Conservation (phyloP, 495 filamentous ascomycete species). For the Durotheca rogersii region DNA sequence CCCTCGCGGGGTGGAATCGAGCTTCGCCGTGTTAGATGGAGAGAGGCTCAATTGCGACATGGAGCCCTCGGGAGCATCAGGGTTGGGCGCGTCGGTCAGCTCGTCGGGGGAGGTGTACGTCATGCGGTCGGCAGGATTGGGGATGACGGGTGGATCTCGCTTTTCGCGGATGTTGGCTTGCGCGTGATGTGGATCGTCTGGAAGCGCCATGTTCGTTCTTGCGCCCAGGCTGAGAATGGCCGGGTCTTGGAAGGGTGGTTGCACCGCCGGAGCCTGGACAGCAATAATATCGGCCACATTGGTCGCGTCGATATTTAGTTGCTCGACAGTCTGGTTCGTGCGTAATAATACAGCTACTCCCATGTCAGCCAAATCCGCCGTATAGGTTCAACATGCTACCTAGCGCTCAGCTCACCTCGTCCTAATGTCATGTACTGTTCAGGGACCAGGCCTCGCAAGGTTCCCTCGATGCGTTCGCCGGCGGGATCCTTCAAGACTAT, state of each 20-base stretch:
- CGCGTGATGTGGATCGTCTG: slow-evolving; percentile 19
- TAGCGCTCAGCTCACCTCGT: slow-evolving; percentile 61
- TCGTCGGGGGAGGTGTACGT: slow-evolving; percentile 32
- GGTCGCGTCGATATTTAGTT: slow-evolving; percentile 26
- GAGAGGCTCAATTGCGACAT: slow-evolving; percentile 18
- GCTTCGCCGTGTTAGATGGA: background rate
- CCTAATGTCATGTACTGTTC: slow-evolving; percentile 72
- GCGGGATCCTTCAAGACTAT: slow-evolving; percentile 52
- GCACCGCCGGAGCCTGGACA: slow-evolving; percentile 38
- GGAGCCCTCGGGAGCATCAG: slow-evolving; percentile 5
- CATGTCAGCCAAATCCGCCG: slow-evolving; percentile 16
- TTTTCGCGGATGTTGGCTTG: slow-evolving; percentile 42
- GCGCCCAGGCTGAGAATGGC: slow-evolving; percentile 54
- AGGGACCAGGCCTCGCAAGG: slow-evolving; percentile 67
- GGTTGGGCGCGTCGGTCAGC: slow-evolving; percentile 16
- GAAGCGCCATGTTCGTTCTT: slow-evolving; percentile 15
- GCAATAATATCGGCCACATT: slow-evolving; percentile 43
- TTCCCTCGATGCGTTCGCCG: slow-evolving; percentile 66
- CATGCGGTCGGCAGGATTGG: slow-evolving; percentile 25
- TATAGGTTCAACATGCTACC: no score
- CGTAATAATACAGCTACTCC: slow-evolving; percentile 19
- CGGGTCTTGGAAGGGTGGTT: slow-evolving; percentile 51
- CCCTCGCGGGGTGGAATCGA: slow-evolving; percentile 10
- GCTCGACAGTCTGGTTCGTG: slow-evolving; percentile 20
- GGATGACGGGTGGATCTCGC: slow-evolving; percentile 31